Percentiles rank a stretch among this genome's conserved stretches.
Evolutionary conservation across 352 stramenopile genomes (phyloP).

Genomic region (Pythium vanterpoolii): DNA sequence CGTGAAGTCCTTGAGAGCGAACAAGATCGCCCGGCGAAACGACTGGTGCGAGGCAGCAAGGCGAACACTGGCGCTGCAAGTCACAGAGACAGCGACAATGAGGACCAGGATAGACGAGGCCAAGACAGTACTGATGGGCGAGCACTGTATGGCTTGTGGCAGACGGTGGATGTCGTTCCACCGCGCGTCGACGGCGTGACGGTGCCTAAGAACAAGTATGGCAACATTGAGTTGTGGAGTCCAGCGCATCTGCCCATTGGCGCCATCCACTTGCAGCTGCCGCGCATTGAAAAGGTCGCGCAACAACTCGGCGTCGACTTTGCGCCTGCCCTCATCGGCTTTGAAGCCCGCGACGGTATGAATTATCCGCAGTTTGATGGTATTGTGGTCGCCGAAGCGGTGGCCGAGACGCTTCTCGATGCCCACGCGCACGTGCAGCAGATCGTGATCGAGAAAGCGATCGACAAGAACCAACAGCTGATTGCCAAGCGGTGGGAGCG

Average conservation of each 20-base stretch:
- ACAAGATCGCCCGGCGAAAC: slow-evolving; percentile 48
- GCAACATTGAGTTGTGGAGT: slow-evolving; percentile 88
- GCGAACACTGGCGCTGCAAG: slow-evolving; percentile 14
- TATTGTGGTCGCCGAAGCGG: slow-evolving; percentile 53
- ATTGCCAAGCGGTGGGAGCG: slow-evolving; percentile 60
- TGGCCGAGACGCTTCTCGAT: slow-evolving; percentile 54
- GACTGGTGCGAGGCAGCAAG: slow-evolving; percentile 1
- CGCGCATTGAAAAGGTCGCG: slow-evolving; percentile 60
- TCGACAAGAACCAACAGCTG: slow-evolving; percentile 57
- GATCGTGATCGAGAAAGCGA: slow-evolving; percentile 63
- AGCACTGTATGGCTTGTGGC: slow-evolving; percentile 73
- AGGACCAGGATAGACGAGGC: not conserved
- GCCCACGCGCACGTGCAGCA: slow-evolving; percentile 68
- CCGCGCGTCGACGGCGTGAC: slow-evolving; percentile 49
- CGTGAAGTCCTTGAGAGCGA: slow-evolving; percentile 58
- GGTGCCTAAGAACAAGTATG: slow-evolving; percentile 83
- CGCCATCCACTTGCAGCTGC: slow-evolving; percentile 58
- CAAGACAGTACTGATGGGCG: not conserved
- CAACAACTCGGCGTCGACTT: slow-evolving; percentile 75
- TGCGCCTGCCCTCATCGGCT: slow-evolving; percentile 75
- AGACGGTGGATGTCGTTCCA: slow-evolving; percentile 58
- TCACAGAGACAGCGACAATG: not conserved
- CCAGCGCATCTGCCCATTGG: slow-evolving; percentile 51
- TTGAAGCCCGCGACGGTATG: slow-evolving; percentile 61
- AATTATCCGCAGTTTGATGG: slow-evolving; percentile 70